Percentiles rank a stretch among this genome's conserved stretches.
Conservation (phyloP, 495 filamentous ascomycete genomes). For the Pyrenula aspistea region DNA sequence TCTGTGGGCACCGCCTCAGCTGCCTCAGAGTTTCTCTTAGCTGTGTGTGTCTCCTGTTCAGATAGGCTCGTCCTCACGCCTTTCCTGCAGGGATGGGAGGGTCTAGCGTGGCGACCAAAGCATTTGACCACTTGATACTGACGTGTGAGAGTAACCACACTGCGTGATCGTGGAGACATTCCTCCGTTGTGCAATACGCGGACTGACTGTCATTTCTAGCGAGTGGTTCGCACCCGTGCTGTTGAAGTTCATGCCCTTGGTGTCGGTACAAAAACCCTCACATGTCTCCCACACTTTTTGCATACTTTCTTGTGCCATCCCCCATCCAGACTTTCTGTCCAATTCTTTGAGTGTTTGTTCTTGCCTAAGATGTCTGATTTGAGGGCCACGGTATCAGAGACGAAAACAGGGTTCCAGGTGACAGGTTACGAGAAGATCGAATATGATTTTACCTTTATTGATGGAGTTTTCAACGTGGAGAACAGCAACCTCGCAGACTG, state of each 20-base stretch:
- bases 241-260: background rate
- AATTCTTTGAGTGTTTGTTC: background rate
- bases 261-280: background rate
- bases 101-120: background rate
- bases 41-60: no score
- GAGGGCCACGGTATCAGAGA: conserved; percentile 42
- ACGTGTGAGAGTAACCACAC: background rate
- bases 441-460: conserved; percentile 55
- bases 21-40: no score
- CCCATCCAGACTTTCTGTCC: background rate
- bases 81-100: background rate
- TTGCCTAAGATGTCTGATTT: conserved; percentile 44
- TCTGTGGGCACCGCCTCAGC: no score
- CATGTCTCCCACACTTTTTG: background rate
- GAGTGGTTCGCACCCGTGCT: background rate
- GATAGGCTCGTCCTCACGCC: background rate
- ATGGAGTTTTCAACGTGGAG: conserved; percentile 42
- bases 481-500: conserved; percentile 42
- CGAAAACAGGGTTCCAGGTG: conserved; percentile 44
- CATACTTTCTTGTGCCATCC: background rate
- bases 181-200: background rate
- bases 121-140: background rate
- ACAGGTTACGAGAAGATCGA: conserved; percentile 55
- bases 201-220: background rate
- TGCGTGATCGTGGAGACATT: background rate